Base-by-base conservation (phyloP, 2,329 filamentous ascomycete species). In the Pleurostoma richardsiae region DNA sequence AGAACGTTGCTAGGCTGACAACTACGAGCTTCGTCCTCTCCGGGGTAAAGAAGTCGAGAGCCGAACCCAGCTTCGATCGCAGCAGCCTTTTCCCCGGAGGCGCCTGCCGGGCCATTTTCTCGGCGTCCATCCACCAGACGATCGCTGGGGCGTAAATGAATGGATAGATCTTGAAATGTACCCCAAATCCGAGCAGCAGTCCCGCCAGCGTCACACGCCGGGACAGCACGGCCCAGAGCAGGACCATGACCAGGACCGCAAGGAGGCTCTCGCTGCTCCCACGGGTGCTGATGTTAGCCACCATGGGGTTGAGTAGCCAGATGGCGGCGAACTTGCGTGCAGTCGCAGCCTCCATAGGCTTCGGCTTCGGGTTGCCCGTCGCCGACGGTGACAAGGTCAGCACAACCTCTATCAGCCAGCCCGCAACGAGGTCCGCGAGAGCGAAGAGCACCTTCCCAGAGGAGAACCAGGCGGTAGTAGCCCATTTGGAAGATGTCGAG, bases 161-260 rank as follows among this genome's bases (percentile, higher is more conserved):
- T 0, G 94, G 94, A 59, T 99, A 99, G 51, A 99, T 97, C 75
- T 99, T 99, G 70, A 99, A 95, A 68, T 99, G 94, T 29, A 97
- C 91, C 1, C 82, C 82, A 29, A 96, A 68, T 0, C 94, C 94
- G 3, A 99, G 73, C 30, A 97, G 65, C 3, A 83, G 53, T 0
- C 88, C 92, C 0, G 90, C 86, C 6, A 95, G 62, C 1, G 67
- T 59, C 19, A 86, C 70, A n/a, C 73, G 72, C 43, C 74, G 75
- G 44, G 78, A 72, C 52, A 90, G 70, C 1, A 88, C 85, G 0
- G 91, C 88, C 88, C 89, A 97, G 8, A 99, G 68, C 33, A 97
- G 65, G 1, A 82, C 86, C 51, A 90, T 82, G 5, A 95, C 89
- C 62, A 96, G 76, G 1, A 92, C 89, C 11, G 89, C 90, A 6